Evolutionary conservation across 257 asterid genomes (phyloP).

Genomic region (Nyctanthes arbortristis): DNA sequence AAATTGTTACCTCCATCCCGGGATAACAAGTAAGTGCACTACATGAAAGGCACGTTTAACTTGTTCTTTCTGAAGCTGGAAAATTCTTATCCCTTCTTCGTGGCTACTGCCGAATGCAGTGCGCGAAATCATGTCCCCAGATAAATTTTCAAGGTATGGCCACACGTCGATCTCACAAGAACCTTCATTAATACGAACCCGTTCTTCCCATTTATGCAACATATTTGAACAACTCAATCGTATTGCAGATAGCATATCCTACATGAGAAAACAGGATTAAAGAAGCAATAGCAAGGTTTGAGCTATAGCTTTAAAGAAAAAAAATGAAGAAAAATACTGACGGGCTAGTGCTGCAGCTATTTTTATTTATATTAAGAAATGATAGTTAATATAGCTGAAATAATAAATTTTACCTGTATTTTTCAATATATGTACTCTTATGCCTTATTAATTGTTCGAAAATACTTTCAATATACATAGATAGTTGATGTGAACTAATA

Average conservation of each 20-base stretch:
- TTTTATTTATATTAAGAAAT: no score
- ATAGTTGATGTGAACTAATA: no score
- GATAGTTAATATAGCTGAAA: no score
- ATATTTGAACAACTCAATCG: constrained; percentile 26
- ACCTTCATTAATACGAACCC: background rate
- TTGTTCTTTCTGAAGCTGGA: constrained; percentile 28
- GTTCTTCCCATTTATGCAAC: constrained; percentile 32
- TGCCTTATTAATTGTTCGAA: no score
- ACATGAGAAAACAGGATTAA: no score
- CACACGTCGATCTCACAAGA: constrained; percentile 32
- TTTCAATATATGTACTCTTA: no score
- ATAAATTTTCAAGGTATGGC: constrained; percentile 35
- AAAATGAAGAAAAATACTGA: no score
- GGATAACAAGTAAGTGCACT: constrained; percentile 13
- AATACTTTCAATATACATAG: background rate
- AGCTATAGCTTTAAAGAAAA: no score
- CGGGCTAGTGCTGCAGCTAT: no score
- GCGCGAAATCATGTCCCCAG: constrained; percentile 38
- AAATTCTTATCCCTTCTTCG: constrained; percentile 33
- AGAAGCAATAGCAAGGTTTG: no score
- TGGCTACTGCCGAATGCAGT: constrained; percentile 36
- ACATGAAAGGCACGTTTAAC: constrained; percentile 13
- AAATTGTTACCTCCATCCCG: constrained; percentile 35
- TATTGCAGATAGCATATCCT: constrained; percentile 31
- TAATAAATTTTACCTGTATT: background rate